Evolutionary conservation across 768 basidiomycete species (phyloP), one percentile per base, ranked within the genome.

Genomic region (Psilocybe cyanescens): DNA sequence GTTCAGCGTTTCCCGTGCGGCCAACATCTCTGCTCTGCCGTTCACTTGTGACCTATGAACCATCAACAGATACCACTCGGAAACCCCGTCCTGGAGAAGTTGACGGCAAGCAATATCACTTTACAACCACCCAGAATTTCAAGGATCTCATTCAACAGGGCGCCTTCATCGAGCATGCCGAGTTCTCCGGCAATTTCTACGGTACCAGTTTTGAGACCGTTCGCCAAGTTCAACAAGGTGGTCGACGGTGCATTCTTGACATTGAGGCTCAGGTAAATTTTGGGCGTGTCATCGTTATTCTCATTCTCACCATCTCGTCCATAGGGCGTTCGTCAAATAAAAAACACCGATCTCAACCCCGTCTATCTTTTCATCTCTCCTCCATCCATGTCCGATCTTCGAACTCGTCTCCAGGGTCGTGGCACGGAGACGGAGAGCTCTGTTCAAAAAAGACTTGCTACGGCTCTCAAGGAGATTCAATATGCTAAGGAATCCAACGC

Each of bases 351-450:
- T 57, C 78, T 98, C 37, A 84, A 92, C 71, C 92, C 96, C 14
- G 82, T 97, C 64, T 97, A 90, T 74, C 83, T 96, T 64, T 99
- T 99, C 77, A 86, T 99, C 73, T 88, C 94, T 0, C 97, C 97
- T 0, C 97, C 97, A 0, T 86, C 89, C 12, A 77, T 97, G 74
- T 37, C 81, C n/a, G 79, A 77, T 8, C 87, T 99, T 39, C 85
- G 87, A 28, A 63, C 75, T 3, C 90, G 97, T 47, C 82, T 99
- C 4, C 81, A 82, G 28, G 81, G 86, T 0, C 89, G 96, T 3
- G 96, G 93, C 0, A 97, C 96, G 9, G 96, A 98, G 72, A 82
- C 86, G 11, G 88, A 89, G 17, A 83, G 81, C 0, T 85, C 89
- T 8, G 81, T 95, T 12, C 78, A 86, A 61, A 89, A 87, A 64